Conservation (phyloP, 2,329 filamentous ascomycete genomes). For the Hypoxylon sp. region DNA sequence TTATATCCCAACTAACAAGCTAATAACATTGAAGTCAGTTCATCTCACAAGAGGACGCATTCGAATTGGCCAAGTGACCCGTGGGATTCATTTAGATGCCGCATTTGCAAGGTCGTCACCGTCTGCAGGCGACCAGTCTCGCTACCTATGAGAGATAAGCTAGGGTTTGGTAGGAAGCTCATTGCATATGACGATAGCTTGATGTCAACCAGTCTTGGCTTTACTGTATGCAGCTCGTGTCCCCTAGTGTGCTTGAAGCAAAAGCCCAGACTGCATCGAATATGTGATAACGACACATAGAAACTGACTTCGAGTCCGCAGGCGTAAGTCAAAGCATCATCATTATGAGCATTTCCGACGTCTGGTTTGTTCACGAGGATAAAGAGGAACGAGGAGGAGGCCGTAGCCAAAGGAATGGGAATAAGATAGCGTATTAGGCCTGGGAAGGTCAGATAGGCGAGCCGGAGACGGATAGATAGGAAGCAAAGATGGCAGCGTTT, state of each 20-base stretch:
- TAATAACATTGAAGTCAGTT: background rate
- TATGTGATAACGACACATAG: background rate
- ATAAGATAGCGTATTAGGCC: background rate
- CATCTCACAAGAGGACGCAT: conserved; percentile 2
- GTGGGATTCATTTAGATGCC: conserved; percentile 15
- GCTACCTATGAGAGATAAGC: conserved; percentile 23
- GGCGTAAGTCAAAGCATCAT: conserved; percentile 7
- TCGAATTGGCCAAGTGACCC: conserved; percentile 22
- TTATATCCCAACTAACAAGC: conserved; percentile 4
- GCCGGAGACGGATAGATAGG: conserved; percentile 31
- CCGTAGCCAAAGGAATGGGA: conserved; percentile 1
- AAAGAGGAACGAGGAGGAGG: background rate
- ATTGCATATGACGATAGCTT: conserved; percentile 39
- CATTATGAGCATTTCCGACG: conserved; percentile 8
- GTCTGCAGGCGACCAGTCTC: conserved; percentile 10
- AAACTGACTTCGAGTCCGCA: conserved; percentile 14
- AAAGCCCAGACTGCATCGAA: conserved; percentile 20
- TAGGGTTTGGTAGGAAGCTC: conserved; percentile 3
- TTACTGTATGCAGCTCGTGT: conserved; percentile 23
- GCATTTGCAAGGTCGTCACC: conserved; percentile 11
- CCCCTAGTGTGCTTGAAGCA: conserved; percentile 8
- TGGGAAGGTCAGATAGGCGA: conserved; percentile 30
- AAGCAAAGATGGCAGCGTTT: conserved; percentile 22
- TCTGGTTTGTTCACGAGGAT: background rate
- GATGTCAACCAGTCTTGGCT: conserved; percentile 32